Evolutionary conservation across 331 rosid species (phyloP).

Genomic region (Spiraea crenata): DNA sequence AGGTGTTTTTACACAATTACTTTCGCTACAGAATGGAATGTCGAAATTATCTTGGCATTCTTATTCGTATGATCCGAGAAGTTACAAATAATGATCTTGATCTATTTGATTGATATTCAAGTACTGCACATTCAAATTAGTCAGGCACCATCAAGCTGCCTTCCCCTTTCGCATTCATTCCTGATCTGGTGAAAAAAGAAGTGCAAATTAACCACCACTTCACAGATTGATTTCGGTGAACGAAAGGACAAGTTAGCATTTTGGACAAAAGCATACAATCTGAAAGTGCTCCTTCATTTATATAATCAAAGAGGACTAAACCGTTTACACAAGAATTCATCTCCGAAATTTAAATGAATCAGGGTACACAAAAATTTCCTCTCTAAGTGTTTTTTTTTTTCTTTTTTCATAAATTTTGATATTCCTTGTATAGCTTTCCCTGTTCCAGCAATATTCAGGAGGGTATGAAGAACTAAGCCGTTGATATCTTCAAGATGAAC

Average conservation of each 20-base stretch:
- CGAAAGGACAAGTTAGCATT: background rate
- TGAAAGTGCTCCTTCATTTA: background rate
- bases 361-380: background rate
- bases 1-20: background rate
- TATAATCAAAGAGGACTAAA: background rate
- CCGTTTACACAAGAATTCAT: conserved; percentile 2
- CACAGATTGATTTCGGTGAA: too few species aligned
- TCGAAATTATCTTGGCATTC: too few species aligned
- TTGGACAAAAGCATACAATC: too few species aligned
- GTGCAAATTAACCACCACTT: too few species aligned
- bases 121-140: too few species aligned
- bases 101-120: too few species aligned
- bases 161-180: too few species aligned
- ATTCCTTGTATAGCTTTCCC: conserved; percentile 1
- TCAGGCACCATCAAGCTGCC: too few species aligned
- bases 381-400: background rate
- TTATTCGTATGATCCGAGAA: too few species aligned
- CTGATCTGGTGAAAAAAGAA: too few species aligned
- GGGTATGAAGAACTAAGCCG: background rate
- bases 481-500: background rate
- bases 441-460: background rate
- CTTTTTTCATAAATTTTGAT: background rate
- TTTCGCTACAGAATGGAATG: background rate
- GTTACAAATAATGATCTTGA: too few species aligned
- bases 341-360: background rate